phyloP scores from a whole-genome alignment of 176 grass and related monocot species.

The Ampelocalamus luodianensis region DNA sequence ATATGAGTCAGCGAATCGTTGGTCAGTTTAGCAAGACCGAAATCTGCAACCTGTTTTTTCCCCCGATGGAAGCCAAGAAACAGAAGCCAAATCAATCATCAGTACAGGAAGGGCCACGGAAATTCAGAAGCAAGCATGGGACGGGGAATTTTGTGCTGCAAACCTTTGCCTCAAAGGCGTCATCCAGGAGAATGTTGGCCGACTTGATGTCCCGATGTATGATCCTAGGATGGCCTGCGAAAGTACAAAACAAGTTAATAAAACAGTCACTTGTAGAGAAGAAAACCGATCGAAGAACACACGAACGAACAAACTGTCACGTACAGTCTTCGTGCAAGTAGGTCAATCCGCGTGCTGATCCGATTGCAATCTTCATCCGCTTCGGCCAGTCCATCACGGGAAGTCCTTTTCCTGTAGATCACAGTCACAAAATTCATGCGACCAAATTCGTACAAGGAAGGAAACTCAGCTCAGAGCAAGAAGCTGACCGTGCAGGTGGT shows the following conservation, averaged over 20 bases:
- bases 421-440: neutral
- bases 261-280: neutral
- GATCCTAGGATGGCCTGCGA: constrained; percentile 85
- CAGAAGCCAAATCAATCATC: neutral
- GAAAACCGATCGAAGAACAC: neutral
- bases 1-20: constrained; percentile 68
- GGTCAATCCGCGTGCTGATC: constrained; percentile 76
- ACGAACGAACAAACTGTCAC: constrained; percentile 5
- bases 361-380: constrained; percentile 80
- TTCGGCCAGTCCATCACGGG: constrained; percentile 76
- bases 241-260: neutral
- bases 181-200: constrained; percentile 88
- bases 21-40: constrained; percentile 72
- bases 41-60: constrained; percentile 73
- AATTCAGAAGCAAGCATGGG: neutral
- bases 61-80: neutral
- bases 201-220: constrained; percentile 98
- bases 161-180: constrained; percentile 82
- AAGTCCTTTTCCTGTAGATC: constrained; percentile 43
- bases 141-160: neutral
- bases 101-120: neutral
- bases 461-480: neutral
- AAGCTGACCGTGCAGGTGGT: constrained; percentile 72
- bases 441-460: neutral
- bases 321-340: constrained; percentile 97